A percentile compares a stretch with the other conserved stretches of the same genome.
These are phyloP conservation scores for Gossypium thurberi DNA, from an alignment of 345 rosid species.

Conservation along the genomic window DNA sequence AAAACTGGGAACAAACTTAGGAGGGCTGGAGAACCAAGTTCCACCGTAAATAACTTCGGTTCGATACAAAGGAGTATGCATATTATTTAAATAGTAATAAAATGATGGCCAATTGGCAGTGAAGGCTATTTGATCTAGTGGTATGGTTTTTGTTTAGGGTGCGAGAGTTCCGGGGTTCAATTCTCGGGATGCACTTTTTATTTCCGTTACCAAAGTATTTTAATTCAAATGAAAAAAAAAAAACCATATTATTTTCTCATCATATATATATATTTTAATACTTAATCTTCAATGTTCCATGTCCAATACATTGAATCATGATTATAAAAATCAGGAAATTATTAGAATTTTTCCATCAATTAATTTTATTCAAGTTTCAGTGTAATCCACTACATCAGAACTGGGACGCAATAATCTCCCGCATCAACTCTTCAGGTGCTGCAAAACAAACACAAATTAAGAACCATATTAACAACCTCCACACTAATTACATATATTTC, in stretches of 20 bases:
- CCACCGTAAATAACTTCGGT: not conserved
- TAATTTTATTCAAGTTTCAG: not conserved
- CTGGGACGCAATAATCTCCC: constrained; percentile 34
- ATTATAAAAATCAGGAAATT: not conserved
- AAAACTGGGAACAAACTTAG: not conserved
- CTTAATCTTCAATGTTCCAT: no score
- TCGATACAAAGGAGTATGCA: not conserved
- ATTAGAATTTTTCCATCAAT: not conserved
- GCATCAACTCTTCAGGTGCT: constrained; percentile 47
- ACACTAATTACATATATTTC: no score
- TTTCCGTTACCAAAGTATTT: not conserved
- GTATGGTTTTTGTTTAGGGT: constrained; percentile 83
- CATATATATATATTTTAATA: no score
- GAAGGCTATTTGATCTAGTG: constrained; percentile 75
- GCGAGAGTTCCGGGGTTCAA: constrained; percentile 79
- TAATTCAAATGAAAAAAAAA: no score
- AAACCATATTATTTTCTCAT: no score
- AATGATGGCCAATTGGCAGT: accelerated
- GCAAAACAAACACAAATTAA: constrained; percentile 13
- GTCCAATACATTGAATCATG: no score
- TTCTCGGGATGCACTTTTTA: constrained; percentile 43
- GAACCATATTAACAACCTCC: not conserved
- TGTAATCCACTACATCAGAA: constrained; percentile 24
- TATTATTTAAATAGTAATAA: no score
- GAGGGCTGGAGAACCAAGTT: not conserved